phyloP scores from a whole-genome alignment of 2,329 filamentous ascomycete genomes.

The Arthrobotrys sinensis region DNA sequence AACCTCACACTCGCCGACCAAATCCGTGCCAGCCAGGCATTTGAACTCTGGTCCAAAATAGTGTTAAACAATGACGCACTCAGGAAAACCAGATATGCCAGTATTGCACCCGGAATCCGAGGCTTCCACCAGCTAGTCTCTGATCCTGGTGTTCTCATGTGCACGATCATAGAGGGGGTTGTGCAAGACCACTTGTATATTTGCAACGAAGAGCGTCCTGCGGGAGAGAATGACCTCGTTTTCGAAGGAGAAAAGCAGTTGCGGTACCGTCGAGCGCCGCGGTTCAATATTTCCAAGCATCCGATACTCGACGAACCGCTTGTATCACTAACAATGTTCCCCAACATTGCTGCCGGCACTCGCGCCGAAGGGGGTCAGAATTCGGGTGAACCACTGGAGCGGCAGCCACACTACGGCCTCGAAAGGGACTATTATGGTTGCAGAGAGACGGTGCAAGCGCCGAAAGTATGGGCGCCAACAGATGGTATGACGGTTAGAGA shows the following conservation, averaged over 20 bases:
- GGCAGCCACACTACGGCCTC: constrained; percentile 1
- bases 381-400: neutral
- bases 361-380: no score
- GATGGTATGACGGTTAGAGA: constrained; percentile 7
- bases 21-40: constrained; percentile 6
- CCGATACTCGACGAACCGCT: neutral
- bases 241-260: constrained; percentile 2
- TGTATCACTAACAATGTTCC: neutral
- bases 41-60: neutral
- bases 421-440: constrained; percentile 9
- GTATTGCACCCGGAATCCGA: neutral
- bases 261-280: neutral
- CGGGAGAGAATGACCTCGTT: neutral
- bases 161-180: neutral
- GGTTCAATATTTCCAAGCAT: constrained; percentile 4
- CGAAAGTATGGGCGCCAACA: neutral
- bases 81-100: constrained; percentile 6
- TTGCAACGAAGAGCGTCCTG: neutral
- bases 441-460: neutral
- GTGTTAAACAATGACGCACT: neutral
- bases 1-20: constrained; percentile 16
- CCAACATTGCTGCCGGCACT: neutral
- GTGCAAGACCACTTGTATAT: constrained; percentile 7
- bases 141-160: neutral
- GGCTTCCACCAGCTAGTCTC: constrained; percentile 4